A percentile compares a stretch with the other conserved stretches of the same genome.
Conservation (phyloP, 257 asterid genomes). For the Salvia hispanica region DNA sequence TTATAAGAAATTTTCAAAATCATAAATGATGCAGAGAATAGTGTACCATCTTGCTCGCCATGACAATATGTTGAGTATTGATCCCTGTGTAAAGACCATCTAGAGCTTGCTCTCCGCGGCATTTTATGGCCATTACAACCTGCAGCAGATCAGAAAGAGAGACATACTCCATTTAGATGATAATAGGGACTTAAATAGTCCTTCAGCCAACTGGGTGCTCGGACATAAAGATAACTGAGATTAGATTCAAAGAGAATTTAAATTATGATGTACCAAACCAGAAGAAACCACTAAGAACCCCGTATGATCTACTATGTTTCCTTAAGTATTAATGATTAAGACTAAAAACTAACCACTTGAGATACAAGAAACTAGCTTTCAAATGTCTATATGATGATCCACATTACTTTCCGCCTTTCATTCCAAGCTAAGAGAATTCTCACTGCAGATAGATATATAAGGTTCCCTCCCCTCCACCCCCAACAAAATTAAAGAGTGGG, state of each 20-base stretch:
- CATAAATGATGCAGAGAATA: constrained; percentile 22
- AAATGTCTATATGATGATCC: background rate
- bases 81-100: constrained; percentile 89
- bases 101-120: constrained; percentile 81
- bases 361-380: constrained; percentile 8
- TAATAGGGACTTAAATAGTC: constrained; percentile 6
- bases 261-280: background rate
- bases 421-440: constrained; percentile 8
- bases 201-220: background rate
- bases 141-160: constrained; percentile 32
- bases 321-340: background rate
- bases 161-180: background rate
- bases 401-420: background rate
- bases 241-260: background rate
- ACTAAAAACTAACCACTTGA: background rate
- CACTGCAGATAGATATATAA: background rate
- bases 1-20: constrained; percentile 18
- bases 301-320: background rate
- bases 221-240: background rate
- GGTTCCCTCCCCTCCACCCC: background rate
- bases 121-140: constrained; percentile 97
- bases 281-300: background rate
- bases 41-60: constrained; percentile 95
- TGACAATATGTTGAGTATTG: constrained; percentile 69
- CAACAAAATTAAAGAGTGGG: constrained; percentile 16